Percentiles rank a stretch among this genome's conserved stretches.
Evolutionary conservation across 2,329 filamentous ascomycete genomes (phyloP).

Genomic region (Aspergillus fischeri): DNA sequence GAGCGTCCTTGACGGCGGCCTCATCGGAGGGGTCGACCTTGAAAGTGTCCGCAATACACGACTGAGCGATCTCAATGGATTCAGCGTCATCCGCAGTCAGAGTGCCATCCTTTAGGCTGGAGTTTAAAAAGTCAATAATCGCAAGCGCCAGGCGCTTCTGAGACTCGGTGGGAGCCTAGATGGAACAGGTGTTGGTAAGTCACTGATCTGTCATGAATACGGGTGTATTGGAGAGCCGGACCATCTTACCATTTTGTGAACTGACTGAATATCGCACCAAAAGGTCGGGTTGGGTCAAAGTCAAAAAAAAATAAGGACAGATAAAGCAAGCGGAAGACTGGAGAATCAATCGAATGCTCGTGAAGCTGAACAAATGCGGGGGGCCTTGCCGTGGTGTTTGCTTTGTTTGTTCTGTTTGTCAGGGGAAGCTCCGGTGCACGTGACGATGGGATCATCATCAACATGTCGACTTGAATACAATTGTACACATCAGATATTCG

Average conservation of each 20-base stretch:
- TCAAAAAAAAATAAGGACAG: background rate
- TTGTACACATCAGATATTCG: background rate
- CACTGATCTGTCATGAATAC: background rate
- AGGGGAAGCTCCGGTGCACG: slow-evolving; percentile 10
- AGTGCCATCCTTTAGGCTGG: slow-evolving; percentile 81
- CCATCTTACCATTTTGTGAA: background rate
- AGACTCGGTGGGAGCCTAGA: slow-evolving; percentile 46
- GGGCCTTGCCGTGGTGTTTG: slow-evolving; percentile 9
- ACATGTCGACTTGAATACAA: background rate
- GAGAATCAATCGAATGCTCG: background rate
- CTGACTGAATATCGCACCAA: slow-evolving; percentile 1
- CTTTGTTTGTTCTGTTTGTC: slow-evolving; percentile 6
- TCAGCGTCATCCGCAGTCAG: slow-evolving; percentile 84
- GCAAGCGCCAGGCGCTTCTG: slow-evolving; percentile 92
- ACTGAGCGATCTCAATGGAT: slow-evolving; percentile 87
- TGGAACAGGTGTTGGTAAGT: background rate
- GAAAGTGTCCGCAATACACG: slow-evolving; percentile 94
- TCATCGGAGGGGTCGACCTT: slow-evolving; percentile 82
- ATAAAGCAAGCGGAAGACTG: slow-evolving; percentile 1
- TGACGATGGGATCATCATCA: slow-evolving; percentile 7
- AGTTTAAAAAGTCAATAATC: slow-evolving; percentile 90
- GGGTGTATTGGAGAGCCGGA: background rate
- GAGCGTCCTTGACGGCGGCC: slow-evolving; percentile 67
- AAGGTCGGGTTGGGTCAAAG: slow-evolving; percentile 14
- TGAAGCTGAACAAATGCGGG: background rate